Evolutionary conservation across 108 stramenopile species (phyloP).

Genomic region (Cyclostephanos invisitatus): DNA sequence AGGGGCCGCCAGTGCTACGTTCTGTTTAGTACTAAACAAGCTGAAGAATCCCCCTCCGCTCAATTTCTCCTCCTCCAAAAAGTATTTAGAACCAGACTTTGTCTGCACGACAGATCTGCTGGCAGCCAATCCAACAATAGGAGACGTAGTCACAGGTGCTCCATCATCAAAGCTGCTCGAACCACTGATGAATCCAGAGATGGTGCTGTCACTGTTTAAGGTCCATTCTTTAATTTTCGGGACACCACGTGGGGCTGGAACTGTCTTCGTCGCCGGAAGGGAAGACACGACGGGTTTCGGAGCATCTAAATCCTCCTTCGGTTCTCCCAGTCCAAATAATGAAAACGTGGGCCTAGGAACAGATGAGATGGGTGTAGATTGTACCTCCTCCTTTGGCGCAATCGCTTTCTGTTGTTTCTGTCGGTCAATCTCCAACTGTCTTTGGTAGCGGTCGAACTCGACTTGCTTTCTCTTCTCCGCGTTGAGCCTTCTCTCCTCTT

Average conservation of each 20-base stretch:
- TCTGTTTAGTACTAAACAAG: slow-evolving; percentile 25
- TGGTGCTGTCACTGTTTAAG: slow-evolving; percentile 36
- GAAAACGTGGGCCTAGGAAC: slow-evolving; percentile 27
- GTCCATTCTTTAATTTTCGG: slow-evolving; percentile 33
- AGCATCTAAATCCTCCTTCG: slow-evolving; percentile 4
- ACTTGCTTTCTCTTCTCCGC: slow-evolving; percentile 14
- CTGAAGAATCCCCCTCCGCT: slow-evolving; percentile 36
- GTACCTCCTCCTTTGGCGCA: slow-evolving; percentile 5
- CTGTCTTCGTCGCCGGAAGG: slow-evolving; percentile 9
- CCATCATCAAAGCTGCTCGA: slow-evolving; percentile 36
- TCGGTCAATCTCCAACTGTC: slow-evolving; percentile 14
- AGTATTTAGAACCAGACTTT: slow-evolving; percentile 38
- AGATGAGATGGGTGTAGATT: slow-evolving; percentile 1
- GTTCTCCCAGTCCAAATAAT: slow-evolving; percentile 31
- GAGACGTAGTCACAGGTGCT: slow-evolving; percentile 26
- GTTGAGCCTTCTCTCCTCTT: slow-evolving; percentile 21
- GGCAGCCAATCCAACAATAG: slow-evolving; percentile 18
- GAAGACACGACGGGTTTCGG: slow-evolving; percentile 1
- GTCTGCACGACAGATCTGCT: slow-evolving; percentile 33
- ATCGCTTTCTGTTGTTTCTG: slow-evolving; percentile 9
- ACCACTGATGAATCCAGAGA: slow-evolving; percentile 39
- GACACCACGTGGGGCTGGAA: slow-evolving; percentile 36
- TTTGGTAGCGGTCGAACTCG: slow-evolving; percentile 24
- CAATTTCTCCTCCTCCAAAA: slow-evolving; percentile 44
- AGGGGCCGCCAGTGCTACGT: slow-evolving; percentile 7